Percentiles rank a stretch among this genome's conserved stretches.
phyloP scores from a whole-genome alignment of 805 yeast species.

The Zygoascus bituminiphila region DNA sequence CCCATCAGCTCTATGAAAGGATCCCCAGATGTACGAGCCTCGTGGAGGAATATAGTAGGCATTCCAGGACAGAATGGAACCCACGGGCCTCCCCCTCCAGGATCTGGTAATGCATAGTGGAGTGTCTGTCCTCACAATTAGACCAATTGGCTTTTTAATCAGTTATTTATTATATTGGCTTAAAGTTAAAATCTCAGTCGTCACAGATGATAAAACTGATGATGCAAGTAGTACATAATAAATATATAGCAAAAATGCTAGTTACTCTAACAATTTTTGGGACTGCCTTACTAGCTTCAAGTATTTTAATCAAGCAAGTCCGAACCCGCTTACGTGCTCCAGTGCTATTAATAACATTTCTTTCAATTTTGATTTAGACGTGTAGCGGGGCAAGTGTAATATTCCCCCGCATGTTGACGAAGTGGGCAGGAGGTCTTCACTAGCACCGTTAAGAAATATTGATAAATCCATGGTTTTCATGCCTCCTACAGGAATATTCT shows the following conservation, averaged over 20 bases:
- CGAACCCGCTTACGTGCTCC: slow-evolving; percentile 26
- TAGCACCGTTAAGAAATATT: slow-evolving; percentile 35
- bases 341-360: slow-evolving; percentile 20
- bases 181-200: too few relatives aligned
- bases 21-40: neutral
- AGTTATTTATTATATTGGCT: too few relatives aligned
- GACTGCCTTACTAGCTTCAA: too few relatives aligned
- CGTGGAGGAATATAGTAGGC: neutral
- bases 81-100: too few relatives aligned
- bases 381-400: slow-evolving; percentile 40
- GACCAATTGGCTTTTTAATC: too few relatives aligned
- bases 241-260: too few relatives aligned
- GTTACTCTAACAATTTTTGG: too few relatives aligned
- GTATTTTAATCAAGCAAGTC: slow-evolving; percentile 12
- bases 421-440: slow-evolving; percentile 37
- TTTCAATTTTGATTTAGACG: slow-evolving; percentile 25
- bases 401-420: slow-evolving; percentile 45
- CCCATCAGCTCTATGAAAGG: neutral
- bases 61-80: neutral
- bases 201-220: too few relatives aligned
- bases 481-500: slow-evolving; percentile 42
- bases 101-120: too few relatives aligned
- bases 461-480: slow-evolving; percentile 37
- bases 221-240: too few relatives aligned
- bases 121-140: too few relatives aligned